A percentile compares a stretch with the other conserved stretches of the same genome.
phyloP scores from a whole-genome alignment of 176 grass and related monocot genomes.

The Rhynchospora breviuscula region DNA sequence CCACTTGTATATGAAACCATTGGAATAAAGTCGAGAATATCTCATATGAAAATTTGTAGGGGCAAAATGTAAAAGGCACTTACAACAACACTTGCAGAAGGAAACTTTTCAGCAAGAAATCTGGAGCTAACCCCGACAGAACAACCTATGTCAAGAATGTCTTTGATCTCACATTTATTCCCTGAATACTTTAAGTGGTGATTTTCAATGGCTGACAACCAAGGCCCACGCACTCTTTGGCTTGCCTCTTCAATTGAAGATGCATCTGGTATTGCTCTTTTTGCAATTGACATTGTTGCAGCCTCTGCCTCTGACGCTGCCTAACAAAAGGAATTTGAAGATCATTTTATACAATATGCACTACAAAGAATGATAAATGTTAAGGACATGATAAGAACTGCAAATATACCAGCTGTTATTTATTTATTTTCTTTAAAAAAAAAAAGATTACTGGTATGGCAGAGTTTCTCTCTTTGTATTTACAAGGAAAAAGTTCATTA shows the following conservation, averaged over 20 bases:
- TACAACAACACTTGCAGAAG: constrained; percentile 60
- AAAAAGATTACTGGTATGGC: too few relatives aligned
- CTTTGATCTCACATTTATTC: constrained; percentile 40
- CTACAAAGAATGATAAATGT: not conserved
- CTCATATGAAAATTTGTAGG: not conserved
- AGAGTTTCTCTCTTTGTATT: not conserved
- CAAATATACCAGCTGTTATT: not conserved
- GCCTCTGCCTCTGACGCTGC: constrained; percentile 84
- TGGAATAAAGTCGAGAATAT: not conserved
- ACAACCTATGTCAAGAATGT: constrained; percentile 78
- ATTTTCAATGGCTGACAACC: constrained; percentile 62
- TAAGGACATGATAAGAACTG: not conserved
- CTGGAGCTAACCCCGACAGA: constrained; percentile 81
- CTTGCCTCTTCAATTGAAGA: constrained; percentile 57
- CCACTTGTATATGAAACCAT: not conserved
- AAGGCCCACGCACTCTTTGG: constrained; percentile 49
- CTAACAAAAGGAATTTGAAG: constrained; percentile 24
- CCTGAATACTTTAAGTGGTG: constrained; percentile 46
- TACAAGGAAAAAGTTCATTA: too few relatives aligned
- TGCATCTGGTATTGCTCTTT: constrained; percentile 67
- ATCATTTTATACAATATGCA: not conserved
- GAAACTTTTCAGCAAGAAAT: constrained; percentile 63
- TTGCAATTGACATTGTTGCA: constrained; percentile 82
- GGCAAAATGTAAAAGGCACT: constrained; percentile 22
- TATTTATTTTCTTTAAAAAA: too few relatives aligned